phyloP scores from a whole-genome alignment of 1,139 yeast species.

The Pneumocystis jirovecii region DNA sequence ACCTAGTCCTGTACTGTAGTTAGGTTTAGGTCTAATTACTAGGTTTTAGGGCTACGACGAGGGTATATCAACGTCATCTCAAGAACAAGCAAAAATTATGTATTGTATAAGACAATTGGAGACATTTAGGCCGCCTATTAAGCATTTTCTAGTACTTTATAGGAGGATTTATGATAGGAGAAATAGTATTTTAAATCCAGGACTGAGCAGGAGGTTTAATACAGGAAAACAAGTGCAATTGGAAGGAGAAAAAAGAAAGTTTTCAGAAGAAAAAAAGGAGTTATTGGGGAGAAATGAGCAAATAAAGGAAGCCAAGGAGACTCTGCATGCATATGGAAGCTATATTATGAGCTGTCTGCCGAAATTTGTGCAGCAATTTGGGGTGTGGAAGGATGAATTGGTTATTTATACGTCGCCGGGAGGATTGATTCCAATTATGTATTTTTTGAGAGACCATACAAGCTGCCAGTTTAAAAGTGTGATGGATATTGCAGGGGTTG shows the following conservation, averaged over 20 bases:
- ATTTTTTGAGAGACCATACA: constrained; percentile 63
- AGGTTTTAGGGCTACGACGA: too few relatives aligned
- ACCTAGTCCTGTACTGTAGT: too few relatives aligned
- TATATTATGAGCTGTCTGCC: constrained; percentile 70
- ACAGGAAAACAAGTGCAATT: neutral
- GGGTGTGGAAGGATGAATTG: constrained; percentile 85
- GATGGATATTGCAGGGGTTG: constrained; percentile 76
- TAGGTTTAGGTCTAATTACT: too few relatives aligned
- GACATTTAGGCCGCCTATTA: too few relatives aligned
- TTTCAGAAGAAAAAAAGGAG: neutral
- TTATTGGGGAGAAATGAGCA: neutral
- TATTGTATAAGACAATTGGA: too few relatives aligned
- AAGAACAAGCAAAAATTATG: too few relatives aligned
- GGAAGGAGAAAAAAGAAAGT: neutral
- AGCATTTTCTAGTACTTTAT: neutral
- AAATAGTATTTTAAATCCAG: neutral
- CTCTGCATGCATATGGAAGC: constrained; percentile 39
- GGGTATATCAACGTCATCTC: too few relatives aligned
- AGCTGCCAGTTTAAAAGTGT: constrained; percentile 66
- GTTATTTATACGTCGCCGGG: constrained; percentile 62
- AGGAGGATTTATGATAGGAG: neutral
- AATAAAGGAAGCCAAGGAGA: neutral
- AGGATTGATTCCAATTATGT: constrained; percentile 54
- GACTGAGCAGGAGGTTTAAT: neutral
- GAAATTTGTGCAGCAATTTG: constrained; percentile 65